These are phyloP conservation scores for Hansenula anomala DNA, from an alignment of 1,139 yeast species.

Conservation along the genomic window DNA sequence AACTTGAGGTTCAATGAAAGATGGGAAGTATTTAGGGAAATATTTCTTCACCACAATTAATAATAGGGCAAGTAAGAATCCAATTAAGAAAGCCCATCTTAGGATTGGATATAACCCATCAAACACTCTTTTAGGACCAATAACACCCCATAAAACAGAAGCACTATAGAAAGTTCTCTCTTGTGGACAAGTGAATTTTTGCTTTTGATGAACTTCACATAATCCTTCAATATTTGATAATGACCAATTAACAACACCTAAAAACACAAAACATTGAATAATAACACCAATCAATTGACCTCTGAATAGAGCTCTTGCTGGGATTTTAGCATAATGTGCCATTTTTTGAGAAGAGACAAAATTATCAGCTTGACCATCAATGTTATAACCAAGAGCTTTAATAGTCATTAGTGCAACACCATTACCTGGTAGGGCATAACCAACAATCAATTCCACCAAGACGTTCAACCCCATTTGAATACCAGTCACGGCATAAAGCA, in stretches of 20 bases:
- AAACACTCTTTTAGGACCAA: conserved; percentile 61
- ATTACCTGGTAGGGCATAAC: conserved; percentile 61
- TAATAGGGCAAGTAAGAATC: conserved; percentile 40
- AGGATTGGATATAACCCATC: conserved; percentile 43
- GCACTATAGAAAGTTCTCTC: conserved; percentile 44
- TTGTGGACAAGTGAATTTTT: conserved; percentile 41
- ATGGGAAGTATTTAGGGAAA: conserved; percentile 29
- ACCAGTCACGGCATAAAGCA: conserved; percentile 50
- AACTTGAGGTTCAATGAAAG: conserved; percentile 42
- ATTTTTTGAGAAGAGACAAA: conserved; percentile 51
- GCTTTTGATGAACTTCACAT: conserved; percentile 38
- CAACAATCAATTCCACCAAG: conserved; percentile 54
- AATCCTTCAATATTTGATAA: conserved; percentile 40
- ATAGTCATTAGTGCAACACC: conserved; percentile 55
- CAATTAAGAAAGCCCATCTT: conserved; percentile 49
- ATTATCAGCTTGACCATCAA: conserved; percentile 57
- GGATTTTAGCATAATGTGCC: conserved; percentile 57
- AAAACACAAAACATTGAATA: conserved; percentile 40
- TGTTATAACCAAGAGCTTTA: conserved; percentile 56
- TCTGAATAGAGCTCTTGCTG: conserved; percentile 59
- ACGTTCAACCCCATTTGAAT: conserved; percentile 50
- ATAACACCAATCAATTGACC: conserved; percentile 46
- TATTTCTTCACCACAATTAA: conserved; percentile 39
- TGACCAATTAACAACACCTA: conserved; percentile 53
- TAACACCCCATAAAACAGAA: conserved; percentile 60